Evolutionary conservation across 495 filamentous ascomycete species (phyloP).

Genomic region (Xylaria bambusicola): DNA sequence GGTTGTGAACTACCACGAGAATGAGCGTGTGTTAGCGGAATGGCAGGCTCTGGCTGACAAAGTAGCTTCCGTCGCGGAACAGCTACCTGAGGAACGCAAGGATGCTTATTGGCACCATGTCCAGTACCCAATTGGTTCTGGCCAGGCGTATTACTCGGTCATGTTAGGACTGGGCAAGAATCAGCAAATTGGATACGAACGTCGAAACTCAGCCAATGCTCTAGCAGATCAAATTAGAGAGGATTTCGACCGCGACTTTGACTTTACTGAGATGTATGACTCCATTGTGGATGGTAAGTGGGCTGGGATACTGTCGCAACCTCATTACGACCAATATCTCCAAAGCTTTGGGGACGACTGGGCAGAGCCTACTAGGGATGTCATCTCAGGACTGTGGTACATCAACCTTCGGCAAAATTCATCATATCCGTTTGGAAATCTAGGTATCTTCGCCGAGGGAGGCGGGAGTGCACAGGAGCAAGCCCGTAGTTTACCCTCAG

Average conservation of each 20-base stretch:
- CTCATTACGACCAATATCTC: conserved; percentile 39
- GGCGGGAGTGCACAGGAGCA: conserved; percentile 54
- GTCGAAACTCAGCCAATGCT: conserved; percentile 59
- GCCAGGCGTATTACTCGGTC: conserved; percentile 29
- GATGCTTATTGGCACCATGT: conserved; percentile 64
- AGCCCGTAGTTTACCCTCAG: conserved; percentile 53
- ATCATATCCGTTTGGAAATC: conserved; percentile 53
- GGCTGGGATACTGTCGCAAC: conserved; percentile 59
- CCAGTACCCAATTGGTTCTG: conserved; percentile 60
- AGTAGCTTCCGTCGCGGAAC: conserved; percentile 52
- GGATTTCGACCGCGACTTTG: conserved; percentile 56
- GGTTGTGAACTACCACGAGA: conserved; percentile 64
- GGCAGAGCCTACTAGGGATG: conserved; percentile 60
- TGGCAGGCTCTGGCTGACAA: conserved; percentile 54
- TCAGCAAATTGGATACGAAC: conserved; percentile 39
- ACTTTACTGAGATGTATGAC: conserved; percentile 58
- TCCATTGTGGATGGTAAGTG: conserved; percentile 61
- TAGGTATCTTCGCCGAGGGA: conserved; percentile 61
- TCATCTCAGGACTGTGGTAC: conserved; percentile 51
- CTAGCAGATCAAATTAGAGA: conserved; percentile 52
- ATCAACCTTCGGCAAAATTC: conserved; percentile 44
- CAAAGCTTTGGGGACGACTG: conserved; percentile 36
- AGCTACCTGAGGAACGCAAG: conserved; percentile 38
- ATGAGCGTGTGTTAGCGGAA: conserved; percentile 54
- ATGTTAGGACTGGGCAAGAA: conserved; percentile 11